phyloP scores from a whole-genome alignment of 257 asterid species.

The Solanum sitiens region DNA sequence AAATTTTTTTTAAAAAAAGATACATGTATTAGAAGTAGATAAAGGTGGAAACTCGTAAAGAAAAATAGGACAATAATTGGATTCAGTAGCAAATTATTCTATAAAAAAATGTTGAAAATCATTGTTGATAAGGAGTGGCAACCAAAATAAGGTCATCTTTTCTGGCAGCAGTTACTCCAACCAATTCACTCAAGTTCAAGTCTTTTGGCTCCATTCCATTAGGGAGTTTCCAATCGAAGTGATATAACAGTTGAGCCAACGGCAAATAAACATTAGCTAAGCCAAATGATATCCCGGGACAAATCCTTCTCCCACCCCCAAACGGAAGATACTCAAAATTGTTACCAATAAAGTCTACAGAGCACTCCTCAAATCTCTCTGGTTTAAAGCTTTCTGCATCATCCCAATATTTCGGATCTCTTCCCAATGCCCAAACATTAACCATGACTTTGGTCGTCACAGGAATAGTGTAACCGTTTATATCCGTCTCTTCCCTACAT shows the following conservation, averaged over 20 bases:
- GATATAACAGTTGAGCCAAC: background rate
- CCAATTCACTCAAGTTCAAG: background rate
- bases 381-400: background rate
- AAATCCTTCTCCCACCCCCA: background rate
- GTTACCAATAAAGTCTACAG: background rate
- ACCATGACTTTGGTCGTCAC: background rate
- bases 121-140: background rate
- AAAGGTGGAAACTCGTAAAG: too few relatives aligned
- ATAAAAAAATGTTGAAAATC: background rate
- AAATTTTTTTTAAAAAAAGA: too few relatives aligned
- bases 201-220: background rate
- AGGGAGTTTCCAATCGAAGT: background rate
- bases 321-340: background rate
- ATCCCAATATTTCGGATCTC: slow-evolving; percentile 1
- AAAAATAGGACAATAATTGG: too few relatives aligned
- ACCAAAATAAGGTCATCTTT: background rate
- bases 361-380: background rate
- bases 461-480: background rate
- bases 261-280: background rate
- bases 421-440: background rate
- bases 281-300: background rate
- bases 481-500: background rate
- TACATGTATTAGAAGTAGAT: too few relatives aligned
- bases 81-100: background rate
- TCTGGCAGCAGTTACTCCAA: background rate